Evolutionary conservation across 1,284 basidiomycete genomes (phyloP).

Genomic region (Somion occarium): DNA sequence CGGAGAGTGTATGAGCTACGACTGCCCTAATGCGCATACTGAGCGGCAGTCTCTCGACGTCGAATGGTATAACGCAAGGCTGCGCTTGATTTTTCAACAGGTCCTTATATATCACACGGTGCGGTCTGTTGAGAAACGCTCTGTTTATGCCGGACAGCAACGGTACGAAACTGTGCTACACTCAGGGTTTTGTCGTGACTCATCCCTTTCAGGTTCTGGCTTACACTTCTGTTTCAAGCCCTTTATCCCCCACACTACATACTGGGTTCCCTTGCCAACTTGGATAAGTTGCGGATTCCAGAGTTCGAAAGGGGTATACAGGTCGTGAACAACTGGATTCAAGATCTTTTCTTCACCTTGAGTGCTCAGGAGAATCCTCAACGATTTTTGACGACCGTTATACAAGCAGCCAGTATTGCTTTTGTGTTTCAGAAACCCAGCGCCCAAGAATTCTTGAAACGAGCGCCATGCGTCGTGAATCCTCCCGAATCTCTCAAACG

Average conservation of each 20-base stretch:
- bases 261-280: conserved; percentile 23
- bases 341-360: conserved; percentile 30
- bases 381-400: conserved; percentile 15
- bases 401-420: conserved; percentile 21
- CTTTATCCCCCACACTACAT: conserved; percentile 18
- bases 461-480: conserved; percentile 15
- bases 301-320: conserved; percentile 30
- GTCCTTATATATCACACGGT: conserved; percentile 38
- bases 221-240: conserved; percentile 19
- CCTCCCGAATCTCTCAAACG: conserved; percentile 8
- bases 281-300: conserved; percentile 32
- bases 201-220: conserved; percentile 18
- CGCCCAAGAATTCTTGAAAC: conserved; percentile 14
- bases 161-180: conserved; percentile 23
- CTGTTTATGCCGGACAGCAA: conserved; percentile 12
- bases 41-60: conserved; percentile 19
- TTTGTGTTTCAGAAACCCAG: conserved; percentile 17
- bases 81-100: conserved; percentile 43
- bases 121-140: conserved; percentile 19
- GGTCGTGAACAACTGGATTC: conserved; percentile 37
- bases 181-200: not conserved
- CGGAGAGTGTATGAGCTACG: conserved; percentile 29
- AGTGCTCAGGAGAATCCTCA: not conserved
- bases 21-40: conserved; percentile 38
- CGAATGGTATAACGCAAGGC: conserved; percentile 33